phyloP scores from a whole-genome alignment of 2,329 filamentous ascomycete species.

The Tolypocladium inflatum region DNA sequence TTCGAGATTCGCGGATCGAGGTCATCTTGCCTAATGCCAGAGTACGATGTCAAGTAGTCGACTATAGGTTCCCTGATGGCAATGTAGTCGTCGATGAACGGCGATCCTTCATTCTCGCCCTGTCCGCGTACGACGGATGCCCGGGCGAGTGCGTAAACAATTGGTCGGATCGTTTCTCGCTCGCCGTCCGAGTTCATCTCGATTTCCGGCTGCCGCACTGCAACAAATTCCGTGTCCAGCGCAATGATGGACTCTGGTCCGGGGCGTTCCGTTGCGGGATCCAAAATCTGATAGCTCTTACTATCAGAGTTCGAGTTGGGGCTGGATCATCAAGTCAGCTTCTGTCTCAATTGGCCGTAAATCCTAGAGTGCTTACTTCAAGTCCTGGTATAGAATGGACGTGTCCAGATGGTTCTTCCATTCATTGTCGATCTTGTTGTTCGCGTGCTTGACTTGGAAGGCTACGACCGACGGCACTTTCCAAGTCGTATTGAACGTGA shows the following conservation, averaged over 20 bases:
- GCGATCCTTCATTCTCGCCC: slow-evolving; percentile 67
- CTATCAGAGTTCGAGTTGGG: slow-evolving; percentile 18
- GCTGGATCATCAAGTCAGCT: slow-evolving; percentile 19
- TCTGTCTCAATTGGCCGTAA: neutral
- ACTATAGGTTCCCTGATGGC: slow-evolving; percentile 83
- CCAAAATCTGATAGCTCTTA: slow-evolving; percentile 52
- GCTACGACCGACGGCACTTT: slow-evolving; percentile 83
- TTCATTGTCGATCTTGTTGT: slow-evolving; percentile 71
- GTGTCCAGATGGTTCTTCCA: slow-evolving; percentile 86
- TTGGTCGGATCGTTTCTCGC: slow-evolving; percentile 83
- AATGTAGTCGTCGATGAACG: slow-evolving; percentile 98
- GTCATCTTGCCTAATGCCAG: slow-evolving; percentile 79
- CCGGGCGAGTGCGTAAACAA: slow-evolving; percentile 82
- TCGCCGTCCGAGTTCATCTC: slow-evolving; percentile 93
- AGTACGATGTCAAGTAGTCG: slow-evolving; percentile 91
- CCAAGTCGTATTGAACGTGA: slow-evolving; percentile 85
- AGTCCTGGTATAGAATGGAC: slow-evolving; percentile 69
- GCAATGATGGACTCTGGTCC: slow-evolving; percentile 68
- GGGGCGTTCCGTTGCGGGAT: slow-evolving; percentile 53
- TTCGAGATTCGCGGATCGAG: slow-evolving; percentile 68
- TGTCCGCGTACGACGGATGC: slow-evolving; percentile 80
- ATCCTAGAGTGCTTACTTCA: slow-evolving; percentile 28
- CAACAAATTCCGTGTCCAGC: slow-evolving; percentile 93
- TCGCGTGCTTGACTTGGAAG: slow-evolving; percentile 73
- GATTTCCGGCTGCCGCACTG: slow-evolving; percentile 85